These are phyloP conservation scores for Aspergillus asperescens DNA, from an alignment of 495 filamentous ascomycete genomes.

Conservation along the genomic window DNA sequence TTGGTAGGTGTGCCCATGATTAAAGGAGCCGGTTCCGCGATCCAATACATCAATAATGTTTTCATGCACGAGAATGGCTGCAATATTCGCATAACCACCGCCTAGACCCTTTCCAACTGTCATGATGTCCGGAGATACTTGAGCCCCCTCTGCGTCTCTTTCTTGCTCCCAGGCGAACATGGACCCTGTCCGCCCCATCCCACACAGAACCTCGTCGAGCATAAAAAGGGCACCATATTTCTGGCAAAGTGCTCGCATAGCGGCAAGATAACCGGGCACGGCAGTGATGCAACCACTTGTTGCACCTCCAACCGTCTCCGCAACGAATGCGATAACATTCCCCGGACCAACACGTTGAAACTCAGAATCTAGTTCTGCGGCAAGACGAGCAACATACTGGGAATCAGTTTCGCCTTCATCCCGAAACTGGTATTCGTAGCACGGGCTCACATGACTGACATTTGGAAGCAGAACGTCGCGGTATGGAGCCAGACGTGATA, in stretches of 20 bases:
- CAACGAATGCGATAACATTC: slow-evolving; percentile 71
- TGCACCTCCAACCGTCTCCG: slow-evolving; percentile 64
- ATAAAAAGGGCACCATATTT: slow-evolving; percentile 64
- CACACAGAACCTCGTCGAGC: slow-evolving; percentile 76
- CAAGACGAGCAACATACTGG: slow-evolving; percentile 54
- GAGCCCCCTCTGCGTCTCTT: too few relatives aligned
- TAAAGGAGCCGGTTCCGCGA: slow-evolving; percentile 50
- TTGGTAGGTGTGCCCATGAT: slow-evolving; percentile 58
- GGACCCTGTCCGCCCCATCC: slow-evolving; percentile 69
- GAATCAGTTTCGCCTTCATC: slow-evolving; percentile 39
- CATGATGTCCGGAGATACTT: slow-evolving; percentile 65
- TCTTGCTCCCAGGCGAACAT: slow-evolving; percentile 66
- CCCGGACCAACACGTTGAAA: slow-evolving; percentile 66
- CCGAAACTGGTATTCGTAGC: slow-evolving; percentile 60
- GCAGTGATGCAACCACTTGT: slow-evolving; percentile 58
- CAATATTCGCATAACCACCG: slow-evolving; percentile 60
- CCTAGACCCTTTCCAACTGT: slow-evolving; percentile 66
- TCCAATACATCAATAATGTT: slow-evolving; percentile 51
- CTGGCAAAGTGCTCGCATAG: slow-evolving; percentile 57
- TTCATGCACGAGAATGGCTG: slow-evolving; percentile 52
- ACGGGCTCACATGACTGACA: too few relatives aligned
- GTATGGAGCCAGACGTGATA: too few relatives aligned
- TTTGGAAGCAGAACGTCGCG: too few relatives aligned
- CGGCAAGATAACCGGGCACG: slow-evolving; percentile 58
- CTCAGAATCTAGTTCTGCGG: slow-evolving; percentile 65